Percentiles rank a stretch among this genome's conserved stretches.
Evolutionary conservation across 2,329 filamentous ascomycete genomes (phyloP).

Genomic region (Paracorniculantispora psalliotae): DNA sequence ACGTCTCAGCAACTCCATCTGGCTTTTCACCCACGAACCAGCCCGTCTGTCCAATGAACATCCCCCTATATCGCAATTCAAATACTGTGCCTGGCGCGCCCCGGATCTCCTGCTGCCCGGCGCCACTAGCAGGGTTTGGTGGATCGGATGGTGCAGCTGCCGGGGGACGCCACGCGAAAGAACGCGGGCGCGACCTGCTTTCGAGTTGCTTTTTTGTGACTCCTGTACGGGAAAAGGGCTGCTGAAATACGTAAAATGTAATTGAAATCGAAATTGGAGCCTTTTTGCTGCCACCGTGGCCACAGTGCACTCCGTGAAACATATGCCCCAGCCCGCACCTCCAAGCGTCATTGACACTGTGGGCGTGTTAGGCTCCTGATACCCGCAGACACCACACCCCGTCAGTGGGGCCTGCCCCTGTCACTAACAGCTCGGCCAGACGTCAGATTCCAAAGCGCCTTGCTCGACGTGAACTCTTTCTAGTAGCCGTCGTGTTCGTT

Average conservation of each 20-base stretch:
- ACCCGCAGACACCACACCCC: not conserved
- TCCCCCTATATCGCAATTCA: not conserved
- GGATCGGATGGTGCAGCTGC: slow-evolving; percentile 1
- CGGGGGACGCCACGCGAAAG: not conserved
- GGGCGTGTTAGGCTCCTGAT: not conserved
- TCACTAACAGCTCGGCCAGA: not conserved
- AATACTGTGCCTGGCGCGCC: not conserved
- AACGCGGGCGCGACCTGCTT: not conserved
- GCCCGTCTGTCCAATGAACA: not conserved
- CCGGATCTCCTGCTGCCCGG: slow-evolving; percentile 3
- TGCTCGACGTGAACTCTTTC: not conserved
- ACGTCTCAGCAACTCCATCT: not conserved
- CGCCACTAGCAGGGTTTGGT: not conserved
- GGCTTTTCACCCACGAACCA: not conserved
- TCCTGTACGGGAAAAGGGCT: not conserved
- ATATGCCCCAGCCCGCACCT: not conserved
- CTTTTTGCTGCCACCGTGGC: not conserved
- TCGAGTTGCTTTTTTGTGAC: not conserved
- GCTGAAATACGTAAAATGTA: not conserved
- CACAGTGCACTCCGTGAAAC: not conserved
- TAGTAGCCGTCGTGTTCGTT: not conserved
- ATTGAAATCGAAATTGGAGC: not conserved
- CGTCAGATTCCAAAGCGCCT: not conserved
- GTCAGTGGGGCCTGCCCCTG: slow-evolving; percentile 1
- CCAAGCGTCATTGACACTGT: too few relatives aligned